Conservation (phyloP, 306 rosid species). For the Lathyrus oleraceus region DNA sequence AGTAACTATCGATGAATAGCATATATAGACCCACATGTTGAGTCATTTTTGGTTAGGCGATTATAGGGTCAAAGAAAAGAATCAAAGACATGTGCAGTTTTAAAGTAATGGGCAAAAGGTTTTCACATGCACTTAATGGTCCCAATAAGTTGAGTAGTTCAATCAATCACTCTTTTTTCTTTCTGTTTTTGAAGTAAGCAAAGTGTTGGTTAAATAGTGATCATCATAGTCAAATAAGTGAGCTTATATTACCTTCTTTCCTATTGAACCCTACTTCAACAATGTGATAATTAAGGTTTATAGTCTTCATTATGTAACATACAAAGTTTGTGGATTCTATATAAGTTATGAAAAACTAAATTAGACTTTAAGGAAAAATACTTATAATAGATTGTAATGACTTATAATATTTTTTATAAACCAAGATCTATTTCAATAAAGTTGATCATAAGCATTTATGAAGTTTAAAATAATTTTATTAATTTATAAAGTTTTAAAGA, state of each 20-base stretch:
- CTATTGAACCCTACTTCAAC: not conserved
- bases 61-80: constrained; percentile 34
- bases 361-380: no score
- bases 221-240: constrained; percentile 39
- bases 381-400: no score
- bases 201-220: not conserved
- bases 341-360: no score
- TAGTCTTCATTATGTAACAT: not conserved
- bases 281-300: not conserved
- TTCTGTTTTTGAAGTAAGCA: constrained; percentile 30
- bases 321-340: no score
- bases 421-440: no score
- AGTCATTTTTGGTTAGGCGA: constrained; percentile 30
- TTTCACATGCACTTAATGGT: constrained; percentile 31
- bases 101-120: constrained; percentile 31
- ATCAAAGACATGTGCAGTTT: constrained; percentile 28
- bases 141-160: constrained; percentile 41
- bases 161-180: constrained; percentile 33
- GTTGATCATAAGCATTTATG: no score
- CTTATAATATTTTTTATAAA: no score
- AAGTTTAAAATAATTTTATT: no score
- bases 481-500: no score
- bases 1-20: not conserved
- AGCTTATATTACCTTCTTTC: constrained; percentile 24
- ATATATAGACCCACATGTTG: constrained; percentile 25